phyloP scores from a whole-genome alignment of 768 basidiomycete species.

The Daedaleopsis nitida region DNA sequence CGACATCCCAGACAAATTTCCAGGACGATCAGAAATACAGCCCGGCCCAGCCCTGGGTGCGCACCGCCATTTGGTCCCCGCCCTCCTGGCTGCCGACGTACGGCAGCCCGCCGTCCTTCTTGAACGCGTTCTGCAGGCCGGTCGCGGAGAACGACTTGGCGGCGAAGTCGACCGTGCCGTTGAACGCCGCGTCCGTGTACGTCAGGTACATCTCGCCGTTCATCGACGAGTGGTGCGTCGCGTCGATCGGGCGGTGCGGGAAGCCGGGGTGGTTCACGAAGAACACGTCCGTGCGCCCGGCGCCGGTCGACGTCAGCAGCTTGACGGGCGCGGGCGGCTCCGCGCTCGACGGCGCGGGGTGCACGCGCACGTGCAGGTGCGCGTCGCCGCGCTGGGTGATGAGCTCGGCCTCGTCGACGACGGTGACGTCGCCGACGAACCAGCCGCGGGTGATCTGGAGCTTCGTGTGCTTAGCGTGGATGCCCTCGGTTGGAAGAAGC shows the following conservation, averaged over 20 bases:
- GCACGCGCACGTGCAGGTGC: constrained; percentile 48
- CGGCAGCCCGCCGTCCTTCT: constrained; percentile 21
- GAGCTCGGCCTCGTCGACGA: constrained; percentile 43
- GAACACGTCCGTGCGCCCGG: constrained; percentile 54
- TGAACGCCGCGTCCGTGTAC: constrained; percentile 53
- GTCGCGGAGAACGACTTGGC: constrained; percentile 38
- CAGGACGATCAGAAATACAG: constrained; percentile 29
- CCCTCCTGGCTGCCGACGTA: constrained; percentile 35
- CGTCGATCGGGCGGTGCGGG: constrained; percentile 50
- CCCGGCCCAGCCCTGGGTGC: constrained; percentile 31
- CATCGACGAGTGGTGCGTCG: constrained; percentile 47
- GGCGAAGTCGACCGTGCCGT: constrained; percentile 46
- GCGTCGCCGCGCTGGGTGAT: constrained; percentile 54
- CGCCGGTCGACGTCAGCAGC: constrained; percentile 52
- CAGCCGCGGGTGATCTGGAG: constrained; percentile 56
- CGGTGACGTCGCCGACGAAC: constrained; percentile 60
- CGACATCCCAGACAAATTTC: too few relatives aligned
- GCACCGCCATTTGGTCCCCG: constrained; percentile 27
- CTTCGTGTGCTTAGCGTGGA: constrained; percentile 42
- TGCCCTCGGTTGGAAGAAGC: constrained; percentile 44
- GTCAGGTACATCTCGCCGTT: constrained; percentile 59
- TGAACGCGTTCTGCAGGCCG: constrained; percentile 26
- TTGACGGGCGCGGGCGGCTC: constrained; percentile 37
- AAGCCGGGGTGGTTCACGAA: constrained; percentile 41
- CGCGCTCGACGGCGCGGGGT: constrained; percentile 37